Evolutionary conservation across 257 asterid genomes (phyloP).

Genomic region (Cordia subcordata): DNA sequence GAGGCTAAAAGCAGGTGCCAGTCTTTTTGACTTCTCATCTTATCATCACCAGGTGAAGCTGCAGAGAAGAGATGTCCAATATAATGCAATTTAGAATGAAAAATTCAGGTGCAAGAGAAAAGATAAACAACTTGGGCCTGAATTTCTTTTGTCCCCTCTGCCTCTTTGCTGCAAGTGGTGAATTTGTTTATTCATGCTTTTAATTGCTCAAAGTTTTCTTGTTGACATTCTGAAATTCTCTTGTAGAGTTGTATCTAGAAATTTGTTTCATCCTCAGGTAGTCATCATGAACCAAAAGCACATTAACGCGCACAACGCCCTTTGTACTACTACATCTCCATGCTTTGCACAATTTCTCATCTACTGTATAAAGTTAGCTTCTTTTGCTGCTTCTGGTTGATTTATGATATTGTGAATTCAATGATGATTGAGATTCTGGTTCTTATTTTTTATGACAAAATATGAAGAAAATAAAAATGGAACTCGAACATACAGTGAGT

Average conservation of each 20-base stretch:
- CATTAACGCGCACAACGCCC: slow-evolving; percentile 20
- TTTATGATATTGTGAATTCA: too few relatives aligned
- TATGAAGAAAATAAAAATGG: not conserved
- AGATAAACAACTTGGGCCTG: slow-evolving; percentile 18
- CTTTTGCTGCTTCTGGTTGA: slow-evolving; percentile 33
- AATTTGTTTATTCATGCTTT: slow-evolving; percentile 58
- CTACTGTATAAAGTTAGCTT: slow-evolving; percentile 42
- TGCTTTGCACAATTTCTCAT: slow-evolving; percentile 25
- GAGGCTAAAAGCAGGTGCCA: slow-evolving; percentile 16
- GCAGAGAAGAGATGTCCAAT: slow-evolving; percentile 15
- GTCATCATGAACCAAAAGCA: slow-evolving; percentile 43
- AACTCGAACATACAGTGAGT: too few relatives aligned
- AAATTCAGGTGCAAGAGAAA: slow-evolving; percentile 17
- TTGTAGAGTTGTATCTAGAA: slow-evolving; percentile 49
- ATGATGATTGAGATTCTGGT: not conserved
- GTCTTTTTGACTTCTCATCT: slow-evolving; percentile 13
- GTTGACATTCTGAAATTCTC: slow-evolving; percentile 29
- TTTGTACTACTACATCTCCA: slow-evolving; percentile 21
- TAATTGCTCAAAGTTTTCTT: slow-evolving; percentile 41
- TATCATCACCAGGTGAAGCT: slow-evolving; percentile 12
- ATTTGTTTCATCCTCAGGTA: slow-evolving; percentile 46
- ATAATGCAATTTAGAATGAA: slow-evolving; percentile 6
- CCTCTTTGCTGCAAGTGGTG: slow-evolving; percentile 39
- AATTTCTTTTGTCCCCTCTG: slow-evolving; percentile 38
- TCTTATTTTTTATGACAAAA: not conserved